A percentile compares a stretch with the other conserved stretches of the same genome.
phyloP scores from a whole-genome alignment of 2,329 filamentous ascomycete genomes.

The Hypoxylon sp. region DNA sequence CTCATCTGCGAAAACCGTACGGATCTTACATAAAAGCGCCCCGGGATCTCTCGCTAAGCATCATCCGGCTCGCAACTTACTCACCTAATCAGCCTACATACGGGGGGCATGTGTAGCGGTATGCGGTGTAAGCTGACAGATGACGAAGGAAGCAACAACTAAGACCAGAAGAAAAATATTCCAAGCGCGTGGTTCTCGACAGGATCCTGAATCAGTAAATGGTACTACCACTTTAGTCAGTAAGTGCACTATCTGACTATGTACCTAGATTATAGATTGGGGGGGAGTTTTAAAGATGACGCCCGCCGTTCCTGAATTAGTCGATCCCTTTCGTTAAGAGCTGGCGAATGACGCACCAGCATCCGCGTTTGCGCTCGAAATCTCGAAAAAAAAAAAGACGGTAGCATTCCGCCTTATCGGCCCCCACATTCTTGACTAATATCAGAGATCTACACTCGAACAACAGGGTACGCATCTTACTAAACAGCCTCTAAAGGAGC shows the following conservation, averaged over 20 bases:
- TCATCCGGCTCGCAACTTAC: not conserved
- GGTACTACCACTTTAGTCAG: not conserved
- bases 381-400: constrained; percentile 24
- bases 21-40: constrained; percentile 28
- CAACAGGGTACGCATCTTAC: constrained; percentile 10
- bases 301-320: constrained; percentile 11
- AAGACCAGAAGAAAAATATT: not conserved
- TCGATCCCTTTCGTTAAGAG: not conserved
- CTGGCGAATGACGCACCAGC: constrained; percentile 14
- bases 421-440: constrained; percentile 25
- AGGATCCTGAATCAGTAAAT: not conserved
- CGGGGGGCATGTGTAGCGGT: constrained; percentile 19
- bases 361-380: constrained; percentile 7
- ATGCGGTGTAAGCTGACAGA: constrained; percentile 39
- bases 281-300: not conserved
- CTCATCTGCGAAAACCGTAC: constrained; percentile 17
- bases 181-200: not conserved
- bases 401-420: constrained; percentile 33
- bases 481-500: not conserved
- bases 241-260: not conserved
- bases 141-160: not conserved
- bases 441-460: not conserved
- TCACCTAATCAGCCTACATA: constrained; percentile 1
- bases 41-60: constrained; percentile 17
- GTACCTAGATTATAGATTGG: not conserved